Percentiles rank a stretch among this genome's conserved stretches.
phyloP scores from a whole-genome alignment of 192 early-diverging fungal genomes.

The Coemansia sp. region DNA sequence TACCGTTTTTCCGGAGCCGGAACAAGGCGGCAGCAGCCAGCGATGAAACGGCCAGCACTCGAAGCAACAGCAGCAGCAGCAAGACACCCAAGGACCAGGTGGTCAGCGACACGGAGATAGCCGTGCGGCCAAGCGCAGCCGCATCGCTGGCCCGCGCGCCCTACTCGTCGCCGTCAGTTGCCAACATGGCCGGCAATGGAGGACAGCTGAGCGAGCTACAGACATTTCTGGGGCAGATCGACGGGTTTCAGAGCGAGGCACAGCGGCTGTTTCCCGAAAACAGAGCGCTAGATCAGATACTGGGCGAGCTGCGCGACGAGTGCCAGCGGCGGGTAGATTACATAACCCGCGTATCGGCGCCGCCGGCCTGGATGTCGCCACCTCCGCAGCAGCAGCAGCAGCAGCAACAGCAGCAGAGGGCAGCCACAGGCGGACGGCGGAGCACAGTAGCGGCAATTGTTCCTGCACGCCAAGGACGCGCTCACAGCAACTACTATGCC shows the following conservation, averaged over 20 bases:
- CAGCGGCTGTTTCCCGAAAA: slow-evolving; percentile 47
- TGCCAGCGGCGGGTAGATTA: slow-evolving; percentile 45
- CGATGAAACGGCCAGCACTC: background rate
- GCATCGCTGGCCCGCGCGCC: slow-evolving; percentile 3
- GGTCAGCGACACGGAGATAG: slow-evolving; percentile 1
- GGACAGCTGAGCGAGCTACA: slow-evolving; percentile 35
- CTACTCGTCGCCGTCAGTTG: slow-evolving; percentile 4
- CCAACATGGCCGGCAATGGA: slow-evolving; percentile 7
- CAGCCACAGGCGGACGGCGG: slow-evolving; percentile 1
- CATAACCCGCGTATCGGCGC: slow-evolving; percentile 41
- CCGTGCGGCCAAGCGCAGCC: background rate
- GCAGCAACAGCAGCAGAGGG: slow-evolving; percentile 9
- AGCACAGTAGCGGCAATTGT: background rate
- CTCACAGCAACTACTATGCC: too few species aligned
- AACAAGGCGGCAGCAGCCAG: background rate
- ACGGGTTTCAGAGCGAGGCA: slow-evolving; percentile 34
- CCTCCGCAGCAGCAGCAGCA: slow-evolving; percentile 22
- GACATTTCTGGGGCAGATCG: slow-evolving; percentile 26
- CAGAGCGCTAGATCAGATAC: slow-evolving; percentile 38
- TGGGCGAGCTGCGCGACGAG: slow-evolving; percentile 46
- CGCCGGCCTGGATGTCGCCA: slow-evolving; percentile 32
- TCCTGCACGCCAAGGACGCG: background rate
- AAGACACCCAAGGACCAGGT: background rate
- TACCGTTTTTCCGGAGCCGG: slow-evolving; percentile 46
- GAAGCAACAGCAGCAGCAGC: slow-evolving; percentile 7